Conservation (phyloP, 73 alveolate genomes). For the Durusdinium trenchii region DNA sequence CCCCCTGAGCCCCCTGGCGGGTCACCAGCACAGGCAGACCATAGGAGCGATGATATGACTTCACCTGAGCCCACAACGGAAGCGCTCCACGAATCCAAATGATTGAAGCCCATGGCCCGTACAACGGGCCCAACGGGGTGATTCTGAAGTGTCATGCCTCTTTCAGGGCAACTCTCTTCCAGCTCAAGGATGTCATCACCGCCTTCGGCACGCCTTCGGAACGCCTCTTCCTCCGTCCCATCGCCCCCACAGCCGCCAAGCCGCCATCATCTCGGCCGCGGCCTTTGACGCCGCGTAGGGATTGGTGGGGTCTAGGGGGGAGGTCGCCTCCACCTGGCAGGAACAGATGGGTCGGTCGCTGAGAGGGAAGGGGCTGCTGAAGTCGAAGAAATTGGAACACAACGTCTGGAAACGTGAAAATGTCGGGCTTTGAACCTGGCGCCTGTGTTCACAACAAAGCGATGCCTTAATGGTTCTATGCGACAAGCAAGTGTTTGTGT, state of each 20-base stretch:
- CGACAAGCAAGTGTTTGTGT: too few relatives aligned
- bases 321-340: slow-evolving; percentile 65
- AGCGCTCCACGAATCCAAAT: background rate
- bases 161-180: too few relatives aligned
- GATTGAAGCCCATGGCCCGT: background rate
- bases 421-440: background rate
- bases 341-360: too few relatives aligned
- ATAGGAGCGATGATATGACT: slow-evolving; percentile 67
- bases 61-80: slow-evolving; percentile 17
- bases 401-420: background rate
- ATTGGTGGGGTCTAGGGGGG: slow-evolving; percentile 89
- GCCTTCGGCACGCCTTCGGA: too few relatives aligned
- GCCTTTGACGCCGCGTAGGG: slow-evolving; percentile 86
- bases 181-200: too few relatives aligned
- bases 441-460: background rate
- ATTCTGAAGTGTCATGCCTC: too few relatives aligned
- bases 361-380: background rate
- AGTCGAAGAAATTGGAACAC: background rate
- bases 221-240: too few relatives aligned
- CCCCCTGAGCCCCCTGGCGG: too few relatives aligned
- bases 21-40: slow-evolving; percentile 79
- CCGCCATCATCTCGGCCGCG: slow-evolving; percentile 88
- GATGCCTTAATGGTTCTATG: too few relatives aligned
- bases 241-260: background rate
- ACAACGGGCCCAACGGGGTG: too few relatives aligned